Percentiles rank a stretch among this genome's conserved stretches.
Evolutionary conservation across 2,329 filamentous ascomycete species (phyloP).

Genomic region (Paecilomyces dactylethromorphus): DNA sequence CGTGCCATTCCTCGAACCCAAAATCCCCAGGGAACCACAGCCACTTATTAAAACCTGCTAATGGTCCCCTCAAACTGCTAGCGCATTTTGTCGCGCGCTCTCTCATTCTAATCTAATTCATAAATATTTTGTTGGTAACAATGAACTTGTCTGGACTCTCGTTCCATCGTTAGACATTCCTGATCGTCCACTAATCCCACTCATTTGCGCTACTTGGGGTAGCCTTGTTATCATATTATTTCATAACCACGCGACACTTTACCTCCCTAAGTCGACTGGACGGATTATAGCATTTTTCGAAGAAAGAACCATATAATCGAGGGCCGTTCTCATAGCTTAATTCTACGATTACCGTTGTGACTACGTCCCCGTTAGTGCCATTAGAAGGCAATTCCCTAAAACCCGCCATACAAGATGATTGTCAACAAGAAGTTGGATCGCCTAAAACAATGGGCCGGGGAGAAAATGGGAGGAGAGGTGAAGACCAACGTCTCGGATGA

Average conservation of each 20-base stretch:
- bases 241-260: neutral
- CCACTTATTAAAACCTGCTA: neutral
- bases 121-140: neutral
- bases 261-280: neutral
- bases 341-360: neutral
- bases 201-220: neutral
- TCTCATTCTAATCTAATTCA: neutral
- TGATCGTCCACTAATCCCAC: neutral
- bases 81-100: neutral
- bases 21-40: neutral
- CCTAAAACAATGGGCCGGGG: constrained; percentile 95
- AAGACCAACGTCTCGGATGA: constrained; percentile 84
- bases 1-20: neutral
- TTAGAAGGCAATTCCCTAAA: neutral
- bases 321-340: neutral
- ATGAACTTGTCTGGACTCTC: neutral
- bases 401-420: constrained; percentile 42
- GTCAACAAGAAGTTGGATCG: constrained; percentile 86
- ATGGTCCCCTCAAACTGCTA: neutral
- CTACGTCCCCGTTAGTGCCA: neutral
- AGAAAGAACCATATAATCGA: neutral
- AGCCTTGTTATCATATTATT: neutral
- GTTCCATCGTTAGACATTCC: neutral
- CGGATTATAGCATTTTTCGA: neutral
- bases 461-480: constrained; percentile 88